Base-by-base conservation (phyloP, 164 flowering plant species). In the Cinnamomum micranthum region DNA sequence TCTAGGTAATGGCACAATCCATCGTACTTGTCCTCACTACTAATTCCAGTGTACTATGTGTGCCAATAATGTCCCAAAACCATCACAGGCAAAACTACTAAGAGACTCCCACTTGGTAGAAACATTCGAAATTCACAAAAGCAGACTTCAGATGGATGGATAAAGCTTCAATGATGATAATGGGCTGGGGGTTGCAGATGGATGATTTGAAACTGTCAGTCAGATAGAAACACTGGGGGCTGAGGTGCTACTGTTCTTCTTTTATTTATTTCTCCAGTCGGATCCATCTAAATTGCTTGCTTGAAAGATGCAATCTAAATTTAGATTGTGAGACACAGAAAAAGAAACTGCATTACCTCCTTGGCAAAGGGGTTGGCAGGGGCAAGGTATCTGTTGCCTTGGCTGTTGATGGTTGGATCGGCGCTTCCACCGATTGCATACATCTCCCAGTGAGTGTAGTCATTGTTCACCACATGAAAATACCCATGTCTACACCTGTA, bases 401-500 rank as follows among this genome's bases (percentile, higher is more conserved):
- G 95, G 83, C 98, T 93, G 86, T 90, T 89, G 86, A 93, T 93
- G 77, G 98, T 93, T 72, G 98, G 98, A 2, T 74, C 58, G 58
- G 92, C 98, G 79, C 98, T 92, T 80, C 98, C 98, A 72, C 98
- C 98, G 47, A 93, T 93, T 65, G 96, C 98, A 82, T 93, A 93
- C 98, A 93, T 93, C 77, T 93, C 95, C 98, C 98, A 93, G 86
- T 90, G 95, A 72, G 97, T 92, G 86, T 93, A 93, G 85, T 92
- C 97, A 76, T 93, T 93, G 95, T 93, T 93, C 79, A 91, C 98
- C 72, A 93, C 95, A 83, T 93, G 98, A 87, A 92, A 92, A 68
- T 92, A 92, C 6, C 98, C 98, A 77, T 89, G 97, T 63, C 98
- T 86, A 75, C 97, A 92, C 83, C 97, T 92, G 83, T 33, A 19